Conservation (phyloP, 2,329 filamentous ascomycete species). For the Davidsoniella virescens region DNA sequence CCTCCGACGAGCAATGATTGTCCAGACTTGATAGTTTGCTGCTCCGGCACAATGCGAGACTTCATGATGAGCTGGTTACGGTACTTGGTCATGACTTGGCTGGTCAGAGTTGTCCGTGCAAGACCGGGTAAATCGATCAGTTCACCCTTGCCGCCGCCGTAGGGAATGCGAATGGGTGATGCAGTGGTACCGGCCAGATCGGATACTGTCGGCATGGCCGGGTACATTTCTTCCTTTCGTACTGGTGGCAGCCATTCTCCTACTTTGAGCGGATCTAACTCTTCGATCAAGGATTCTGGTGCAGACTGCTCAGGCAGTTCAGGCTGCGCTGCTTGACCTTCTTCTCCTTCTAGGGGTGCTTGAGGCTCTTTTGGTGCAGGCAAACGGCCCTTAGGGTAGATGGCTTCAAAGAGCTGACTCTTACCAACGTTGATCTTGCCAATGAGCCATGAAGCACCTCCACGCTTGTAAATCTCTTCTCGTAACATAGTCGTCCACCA, state of each 20-base stretch:
- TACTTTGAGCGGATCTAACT: constrained; percentile 21
- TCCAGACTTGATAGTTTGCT: constrained; percentile 54
- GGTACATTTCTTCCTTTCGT: constrained; percentile 57
- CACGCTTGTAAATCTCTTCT: constrained; percentile 68
- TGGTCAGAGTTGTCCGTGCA: constrained; percentile 54
- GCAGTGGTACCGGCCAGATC: constrained; percentile 84
- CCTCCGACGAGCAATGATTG: constrained; percentile 75
- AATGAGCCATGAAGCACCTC: constrained; percentile 85
- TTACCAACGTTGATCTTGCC: constrained; percentile 99
- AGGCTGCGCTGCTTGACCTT: not conserved
- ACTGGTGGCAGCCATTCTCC: constrained; percentile 57
- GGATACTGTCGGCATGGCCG: constrained; percentile 73
- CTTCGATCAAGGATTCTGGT: constrained; percentile 14
- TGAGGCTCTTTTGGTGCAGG: not conserved
- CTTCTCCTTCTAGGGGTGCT: not conserved
- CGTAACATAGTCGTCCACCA: constrained; percentile 89
- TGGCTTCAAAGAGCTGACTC: constrained; percentile 71
- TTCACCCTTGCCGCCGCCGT: constrained; percentile 72
- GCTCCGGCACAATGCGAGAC: constrained; percentile 54
- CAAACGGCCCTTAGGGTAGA: constrained; percentile 59
- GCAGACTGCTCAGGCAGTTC: not conserved
- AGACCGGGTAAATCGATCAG: constrained; percentile 86
- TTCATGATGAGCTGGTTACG: constrained; percentile 63
- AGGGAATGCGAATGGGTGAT: constrained; percentile 84
- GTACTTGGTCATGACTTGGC: constrained; percentile 51